Evolutionary conservation across 345 rosid genomes (phyloP).

Genomic region (Ailanthus altissimus): DNA sequence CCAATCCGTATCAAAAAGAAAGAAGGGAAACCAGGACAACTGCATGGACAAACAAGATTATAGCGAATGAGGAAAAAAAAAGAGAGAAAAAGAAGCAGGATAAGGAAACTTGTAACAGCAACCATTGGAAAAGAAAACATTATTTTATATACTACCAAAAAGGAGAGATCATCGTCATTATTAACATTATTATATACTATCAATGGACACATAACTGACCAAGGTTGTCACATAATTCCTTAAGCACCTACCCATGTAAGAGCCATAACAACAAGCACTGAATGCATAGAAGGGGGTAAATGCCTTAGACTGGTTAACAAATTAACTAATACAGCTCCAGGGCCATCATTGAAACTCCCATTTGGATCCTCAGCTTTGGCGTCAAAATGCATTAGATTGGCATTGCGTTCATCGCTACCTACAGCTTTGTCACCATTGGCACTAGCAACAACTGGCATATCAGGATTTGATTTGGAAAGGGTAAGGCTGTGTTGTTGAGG

Average conservation of each 20-base stretch:
- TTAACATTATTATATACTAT: background rate
- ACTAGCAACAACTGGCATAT: constrained; percentile 26
- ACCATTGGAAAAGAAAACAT: background rate
- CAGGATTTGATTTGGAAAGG: constrained; percentile 46
- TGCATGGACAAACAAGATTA: constrained; percentile 41
- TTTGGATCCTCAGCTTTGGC: constrained; percentile 43
- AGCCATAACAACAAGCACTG: constrained; percentile 93
- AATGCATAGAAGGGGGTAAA: constrained; percentile 88
- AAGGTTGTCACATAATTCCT: background rate
- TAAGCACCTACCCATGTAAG: constrained; percentile 85
- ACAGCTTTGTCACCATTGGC: constrained; percentile 39
- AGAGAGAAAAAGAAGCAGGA: background rate
- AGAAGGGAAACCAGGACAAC: constrained; percentile 99
- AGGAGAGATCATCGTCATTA: too few relatives aligned
- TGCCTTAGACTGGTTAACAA: constrained; percentile 93
- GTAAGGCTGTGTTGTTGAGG: constrained; percentile 46
- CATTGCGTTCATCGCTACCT: constrained; percentile 39
- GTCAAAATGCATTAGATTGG: constrained; percentile 35
- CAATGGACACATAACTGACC: constrained; percentile 1
- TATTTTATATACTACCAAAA: background rate
- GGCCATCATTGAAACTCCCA: constrained; percentile 66
- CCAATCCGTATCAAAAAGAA: constrained; percentile 98
- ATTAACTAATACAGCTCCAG: constrained; percentile 90
- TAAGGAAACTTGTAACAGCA: background rate
- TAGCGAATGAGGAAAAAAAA: constrained; percentile 13